phyloP scores from a whole-genome alignment of 305 asterid genomes.

The Fraxinus baroniana region DNA sequence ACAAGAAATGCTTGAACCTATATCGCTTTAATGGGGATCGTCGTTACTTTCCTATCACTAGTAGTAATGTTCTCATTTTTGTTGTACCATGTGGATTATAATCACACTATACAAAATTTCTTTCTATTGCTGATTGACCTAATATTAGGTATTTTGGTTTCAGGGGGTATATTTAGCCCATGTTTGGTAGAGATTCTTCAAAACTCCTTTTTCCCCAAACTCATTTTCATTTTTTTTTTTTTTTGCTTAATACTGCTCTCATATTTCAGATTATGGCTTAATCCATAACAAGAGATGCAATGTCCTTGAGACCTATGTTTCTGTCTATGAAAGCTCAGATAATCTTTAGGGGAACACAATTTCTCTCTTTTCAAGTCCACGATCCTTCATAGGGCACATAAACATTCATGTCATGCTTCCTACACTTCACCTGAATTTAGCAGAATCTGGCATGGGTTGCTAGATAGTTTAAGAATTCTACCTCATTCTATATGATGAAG shows the following conservation, averaged over 20 bases:
- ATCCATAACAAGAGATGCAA: background rate
- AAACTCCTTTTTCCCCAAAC: background rate
- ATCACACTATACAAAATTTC: background rate
- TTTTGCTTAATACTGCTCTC: background rate
- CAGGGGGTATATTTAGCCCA: background rate
- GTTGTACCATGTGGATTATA: background rate
- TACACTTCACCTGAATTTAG: background rate
- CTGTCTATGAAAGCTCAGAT: background rate
- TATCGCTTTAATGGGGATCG: background rate
- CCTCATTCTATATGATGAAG: background rate
- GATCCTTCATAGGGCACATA: background rate
- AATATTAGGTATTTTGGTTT: background rate
- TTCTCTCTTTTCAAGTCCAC: background rate
- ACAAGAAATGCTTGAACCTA: background rate
- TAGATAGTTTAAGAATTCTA: background rate
- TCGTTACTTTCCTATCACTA: background rate
- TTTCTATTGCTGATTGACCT: background rate
- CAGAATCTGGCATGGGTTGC: background rate
- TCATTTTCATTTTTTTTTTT: background rate
- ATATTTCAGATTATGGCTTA: background rate
- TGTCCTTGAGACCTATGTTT: background rate
- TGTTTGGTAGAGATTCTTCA: background rate
- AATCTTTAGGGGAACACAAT: background rate
- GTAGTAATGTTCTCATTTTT: background rate
- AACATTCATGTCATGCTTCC: background rate